Percentiles rank a stretch among this genome's conserved stretches.
Evolutionary conservation across 2,329 filamentous ascomycete genomes (phyloP).

Genomic region (Trichoderma pleuroti): DNA sequence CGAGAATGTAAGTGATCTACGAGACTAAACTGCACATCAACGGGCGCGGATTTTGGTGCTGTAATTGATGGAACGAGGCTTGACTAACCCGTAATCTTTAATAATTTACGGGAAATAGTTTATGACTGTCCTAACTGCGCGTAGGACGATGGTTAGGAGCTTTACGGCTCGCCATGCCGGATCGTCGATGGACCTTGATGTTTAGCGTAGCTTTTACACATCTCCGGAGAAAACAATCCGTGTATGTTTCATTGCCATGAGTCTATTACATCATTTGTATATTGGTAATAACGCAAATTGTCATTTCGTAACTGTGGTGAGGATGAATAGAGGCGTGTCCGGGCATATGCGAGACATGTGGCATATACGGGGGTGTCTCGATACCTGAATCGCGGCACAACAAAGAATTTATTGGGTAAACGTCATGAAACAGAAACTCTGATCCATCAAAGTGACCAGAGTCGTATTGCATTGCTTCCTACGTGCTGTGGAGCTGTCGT

Average conservation of each 20-base stretch:
- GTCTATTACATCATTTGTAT: not conserved
- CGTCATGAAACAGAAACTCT: rapidly evolving
- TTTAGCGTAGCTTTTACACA: not conserved
- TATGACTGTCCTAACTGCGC: not conserved
- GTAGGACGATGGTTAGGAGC: not conserved
- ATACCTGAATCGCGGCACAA: not conserved
- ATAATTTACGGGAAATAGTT: not conserved
- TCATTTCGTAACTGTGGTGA: not conserved
- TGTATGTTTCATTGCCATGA: not conserved
- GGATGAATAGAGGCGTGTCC: not conserved
- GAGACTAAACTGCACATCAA: not conserved
- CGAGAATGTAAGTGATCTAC: not conserved
- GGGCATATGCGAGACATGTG: not conserved
- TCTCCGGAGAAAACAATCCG: not conserved
- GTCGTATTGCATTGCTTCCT: not conserved
- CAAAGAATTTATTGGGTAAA: not conserved
- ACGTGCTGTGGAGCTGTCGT: rapidly evolving
- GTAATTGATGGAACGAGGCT: not conserved
- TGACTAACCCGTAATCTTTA: not conserved
- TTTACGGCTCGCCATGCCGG: not conserved
- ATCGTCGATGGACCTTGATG: not conserved
- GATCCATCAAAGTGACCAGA: not conserved
- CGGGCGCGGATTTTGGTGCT: not conserved
- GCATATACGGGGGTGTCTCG: not conserved
- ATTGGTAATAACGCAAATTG: not conserved